Conservation (phyloP, 345 rosid species). For the Brassica cretica region DNA sequence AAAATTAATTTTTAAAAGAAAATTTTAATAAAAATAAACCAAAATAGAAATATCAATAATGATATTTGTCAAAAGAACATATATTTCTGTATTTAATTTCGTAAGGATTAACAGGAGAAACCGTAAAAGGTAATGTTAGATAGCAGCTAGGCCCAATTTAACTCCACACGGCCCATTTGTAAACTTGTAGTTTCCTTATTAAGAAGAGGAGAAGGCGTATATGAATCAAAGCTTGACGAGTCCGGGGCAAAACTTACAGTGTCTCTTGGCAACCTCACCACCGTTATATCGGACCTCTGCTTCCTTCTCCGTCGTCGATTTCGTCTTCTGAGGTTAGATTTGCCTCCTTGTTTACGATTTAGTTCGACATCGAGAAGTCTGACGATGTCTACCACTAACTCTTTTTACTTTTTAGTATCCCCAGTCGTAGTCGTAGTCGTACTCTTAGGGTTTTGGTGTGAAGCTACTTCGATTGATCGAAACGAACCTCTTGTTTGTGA, state of each 20-base stretch:
- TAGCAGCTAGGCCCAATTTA: not conserved
- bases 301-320: conserved; percentile 25
- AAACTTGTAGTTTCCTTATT: not conserved
- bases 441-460: conserved; percentile 36
- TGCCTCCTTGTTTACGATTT: not conserved
- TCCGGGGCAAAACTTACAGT: conserved; percentile 11
- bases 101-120: not conserved
- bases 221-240: not conserved
- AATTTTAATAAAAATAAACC: not conserved
- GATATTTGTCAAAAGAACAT: not conserved
- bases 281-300: conserved; percentile 5
- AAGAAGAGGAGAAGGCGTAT: not conserved
- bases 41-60: not conserved
- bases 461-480: conserved; percentile 13
- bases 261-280: conserved; percentile 21
- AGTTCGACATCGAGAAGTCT: conserved; percentile 18
- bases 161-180: conserved; percentile 9
- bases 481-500: conserved; percentile 17
- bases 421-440: conserved; percentile 12
- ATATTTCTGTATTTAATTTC: not conserved
- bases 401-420: not conserved
- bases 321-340: conserved; percentile 24
- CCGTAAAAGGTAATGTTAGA: not conserved
- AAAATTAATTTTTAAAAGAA: not conserved
- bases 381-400: not conserved